phyloP scores from a whole-genome alignment of 148 eudicot genomes.

The Rhododendron ferrugineum region DNA sequence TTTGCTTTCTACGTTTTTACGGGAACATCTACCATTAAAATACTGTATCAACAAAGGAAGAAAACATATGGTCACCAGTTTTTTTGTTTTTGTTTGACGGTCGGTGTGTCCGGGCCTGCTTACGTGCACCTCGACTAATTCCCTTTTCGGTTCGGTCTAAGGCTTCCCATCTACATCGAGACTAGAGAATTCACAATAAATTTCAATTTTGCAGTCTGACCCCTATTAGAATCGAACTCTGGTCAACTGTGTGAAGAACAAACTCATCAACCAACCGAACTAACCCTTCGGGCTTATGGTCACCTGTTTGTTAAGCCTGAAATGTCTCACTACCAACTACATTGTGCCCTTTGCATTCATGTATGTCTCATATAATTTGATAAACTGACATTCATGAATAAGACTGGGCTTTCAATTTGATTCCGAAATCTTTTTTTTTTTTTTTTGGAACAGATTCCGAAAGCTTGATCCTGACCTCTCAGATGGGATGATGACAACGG shows the following conservation, averaged over 20 bases:
- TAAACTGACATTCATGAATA: not conserved
- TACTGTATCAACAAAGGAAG: not conserved
- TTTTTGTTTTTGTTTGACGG: too few relatives aligned
- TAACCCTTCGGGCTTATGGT: not conserved
- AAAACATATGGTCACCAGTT: not conserved
- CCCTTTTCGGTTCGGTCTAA: rapidly evolving
- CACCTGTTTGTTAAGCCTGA: not conserved
- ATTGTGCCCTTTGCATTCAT: not conserved
- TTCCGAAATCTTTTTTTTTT: not conserved
- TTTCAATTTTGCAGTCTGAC: too few relatives aligned
- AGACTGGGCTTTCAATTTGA: not conserved
- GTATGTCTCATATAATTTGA: not conserved
- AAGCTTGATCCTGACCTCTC: not conserved
- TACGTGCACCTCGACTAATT: too few relatives aligned
- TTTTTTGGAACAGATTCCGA: not conserved
- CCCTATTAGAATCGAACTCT: too few relatives aligned
- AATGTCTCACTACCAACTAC: not conserved
- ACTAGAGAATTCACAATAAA: not conserved
- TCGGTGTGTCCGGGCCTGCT: not conserved
- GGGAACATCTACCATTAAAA: not conserved
- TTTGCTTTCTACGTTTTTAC: not conserved
- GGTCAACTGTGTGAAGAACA: too few relatives aligned
- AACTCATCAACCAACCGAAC: not conserved
- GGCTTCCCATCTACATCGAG: too few relatives aligned
- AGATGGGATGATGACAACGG: not conserved